Percentiles rank a stretch among this genome's conserved stretches.
These are phyloP conservation scores for Quercus robur DNA, from an alignment of 306 rosid genomes.

Conservation along the genomic window DNA sequence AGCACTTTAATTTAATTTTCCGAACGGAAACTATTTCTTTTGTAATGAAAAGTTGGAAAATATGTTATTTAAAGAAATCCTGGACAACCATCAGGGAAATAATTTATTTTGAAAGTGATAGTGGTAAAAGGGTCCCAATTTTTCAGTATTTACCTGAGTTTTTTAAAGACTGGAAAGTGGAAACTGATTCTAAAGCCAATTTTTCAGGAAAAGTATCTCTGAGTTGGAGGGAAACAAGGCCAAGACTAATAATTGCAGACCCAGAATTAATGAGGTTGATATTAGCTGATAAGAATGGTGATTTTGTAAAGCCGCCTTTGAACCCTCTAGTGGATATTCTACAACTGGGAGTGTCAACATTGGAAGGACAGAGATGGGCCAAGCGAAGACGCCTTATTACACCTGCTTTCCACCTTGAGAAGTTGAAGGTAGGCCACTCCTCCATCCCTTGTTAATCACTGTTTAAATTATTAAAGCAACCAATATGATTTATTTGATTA, in stretches of 20 bases:
- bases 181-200: background rate
- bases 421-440: slow-evolving; percentile 30
- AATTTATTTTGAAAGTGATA: too few relatives aligned
- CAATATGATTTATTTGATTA: too few relatives aligned
- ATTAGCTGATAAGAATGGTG: slow-evolving; percentile 29
- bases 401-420: slow-evolving; percentile 46
- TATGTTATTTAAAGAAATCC: too few relatives aligned
- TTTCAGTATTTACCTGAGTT: too few relatives aligned
- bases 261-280: slow-evolving; percentile 29
- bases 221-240: slow-evolving; percentile 35
- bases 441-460: background rate
- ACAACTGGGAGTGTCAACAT: slow-evolving; percentile 30
- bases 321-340: slow-evolving; percentile 39
- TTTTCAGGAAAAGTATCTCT: slow-evolving; percentile 30
- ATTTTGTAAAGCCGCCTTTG: slow-evolving; percentile 26
- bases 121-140: too few relatives aligned
- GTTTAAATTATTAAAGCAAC: too few relatives aligned
- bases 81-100: too few relatives aligned
- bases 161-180: background rate
- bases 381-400: slow-evolving; percentile 36
- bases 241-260: slow-evolving; percentile 37
- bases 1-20: too few relatives aligned
- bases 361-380: slow-evolving; percentile 42
- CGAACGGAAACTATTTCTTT: too few relatives aligned
- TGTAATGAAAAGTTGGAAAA: too few relatives aligned